Evolutionary conservation across 2,329 filamentous ascomycete species (phyloP).

Genomic region (Aureobasidium sp.): DNA sequence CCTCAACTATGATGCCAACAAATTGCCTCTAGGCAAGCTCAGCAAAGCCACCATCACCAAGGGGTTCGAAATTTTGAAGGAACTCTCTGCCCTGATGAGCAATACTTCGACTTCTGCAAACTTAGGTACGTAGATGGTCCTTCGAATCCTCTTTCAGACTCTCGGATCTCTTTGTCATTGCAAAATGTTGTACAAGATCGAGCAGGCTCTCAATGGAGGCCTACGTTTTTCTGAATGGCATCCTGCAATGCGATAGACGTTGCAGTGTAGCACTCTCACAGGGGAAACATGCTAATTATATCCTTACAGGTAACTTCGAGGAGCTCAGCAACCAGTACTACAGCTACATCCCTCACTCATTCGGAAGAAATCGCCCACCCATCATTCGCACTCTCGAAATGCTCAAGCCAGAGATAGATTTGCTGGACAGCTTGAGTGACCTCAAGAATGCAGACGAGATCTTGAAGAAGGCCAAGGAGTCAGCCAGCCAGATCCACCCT

Average conservation of each 20-base stretch:
- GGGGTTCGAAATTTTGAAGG: constrained; percentile 70
- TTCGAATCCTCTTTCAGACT: no score
- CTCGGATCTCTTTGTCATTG: no score
- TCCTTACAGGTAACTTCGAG: constrained; percentile 33
- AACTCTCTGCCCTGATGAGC: constrained; percentile 59
- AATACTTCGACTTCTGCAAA: constrained; percentile 43
- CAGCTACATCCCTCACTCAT: constrained; percentile 71
- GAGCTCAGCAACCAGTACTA: constrained; percentile 70
- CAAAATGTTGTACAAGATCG: no score
- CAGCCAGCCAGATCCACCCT: constrained; percentile 46
- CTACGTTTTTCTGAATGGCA: no score
- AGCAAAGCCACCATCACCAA: constrained; percentile 67
- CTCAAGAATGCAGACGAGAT: constrained; percentile 77
- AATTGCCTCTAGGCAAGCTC: constrained; percentile 75
- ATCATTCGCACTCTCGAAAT: constrained; percentile 48
- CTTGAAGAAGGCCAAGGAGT: constrained; percentile 53
- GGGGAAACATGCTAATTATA: no score
- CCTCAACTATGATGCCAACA: constrained; percentile 64
- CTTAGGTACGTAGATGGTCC: not conserved
- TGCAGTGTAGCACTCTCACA: no score
- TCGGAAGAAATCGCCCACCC: constrained; percentile 65
- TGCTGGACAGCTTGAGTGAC: constrained; percentile 72
- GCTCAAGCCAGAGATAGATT: constrained; percentile 68
- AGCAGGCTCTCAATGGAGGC: no score
- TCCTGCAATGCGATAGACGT: no score